Evolutionary conservation across 1,139 yeast species (phyloP).

Genomic region (Candida sanyaensis): DNA sequence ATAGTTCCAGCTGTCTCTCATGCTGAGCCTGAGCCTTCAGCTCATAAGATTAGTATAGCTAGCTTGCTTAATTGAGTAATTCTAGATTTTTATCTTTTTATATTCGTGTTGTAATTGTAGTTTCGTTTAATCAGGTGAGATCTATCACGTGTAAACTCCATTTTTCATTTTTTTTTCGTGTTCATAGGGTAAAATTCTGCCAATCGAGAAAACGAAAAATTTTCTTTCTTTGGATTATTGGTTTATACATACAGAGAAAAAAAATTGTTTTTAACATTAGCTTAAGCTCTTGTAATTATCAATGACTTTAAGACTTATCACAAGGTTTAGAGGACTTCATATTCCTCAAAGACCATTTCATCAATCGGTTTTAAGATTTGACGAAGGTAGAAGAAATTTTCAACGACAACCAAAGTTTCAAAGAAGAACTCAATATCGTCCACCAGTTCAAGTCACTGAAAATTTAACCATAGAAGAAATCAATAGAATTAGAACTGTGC

Average conservation of each 20-base stretch:
- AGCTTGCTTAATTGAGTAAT: background rate
- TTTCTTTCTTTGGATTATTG: background rate
- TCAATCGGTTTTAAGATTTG: constrained; percentile 10
- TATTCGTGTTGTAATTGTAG: too few species aligned
- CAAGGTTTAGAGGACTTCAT: constrained; percentile 4
- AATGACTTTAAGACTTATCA: constrained; percentile 4
- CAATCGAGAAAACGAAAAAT: background rate
- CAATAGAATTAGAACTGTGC: constrained; percentile 67
- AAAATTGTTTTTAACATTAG: background rate
- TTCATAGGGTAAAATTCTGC: background rate
- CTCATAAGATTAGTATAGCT: background rate
- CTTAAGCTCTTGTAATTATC: background rate
- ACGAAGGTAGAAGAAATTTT: constrained; percentile 20
- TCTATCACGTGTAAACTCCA: background rate
- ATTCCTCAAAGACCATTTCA: constrained; percentile 20
- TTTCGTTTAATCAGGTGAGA: too few species aligned
- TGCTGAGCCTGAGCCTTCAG: background rate
- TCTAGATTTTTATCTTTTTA: too few species aligned
- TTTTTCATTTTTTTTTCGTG: background rate
- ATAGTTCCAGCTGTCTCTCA: background rate
- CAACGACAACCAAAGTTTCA: constrained; percentile 19
- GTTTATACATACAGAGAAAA: background rate
- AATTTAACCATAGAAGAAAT: constrained; percentile 40
- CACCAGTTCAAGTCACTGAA: constrained; percentile 16
- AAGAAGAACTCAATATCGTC: constrained; percentile 6